Evolutionary conservation across 139 green algal genomes (phyloP).

Genomic region (Mesostigma viride): DNA sequence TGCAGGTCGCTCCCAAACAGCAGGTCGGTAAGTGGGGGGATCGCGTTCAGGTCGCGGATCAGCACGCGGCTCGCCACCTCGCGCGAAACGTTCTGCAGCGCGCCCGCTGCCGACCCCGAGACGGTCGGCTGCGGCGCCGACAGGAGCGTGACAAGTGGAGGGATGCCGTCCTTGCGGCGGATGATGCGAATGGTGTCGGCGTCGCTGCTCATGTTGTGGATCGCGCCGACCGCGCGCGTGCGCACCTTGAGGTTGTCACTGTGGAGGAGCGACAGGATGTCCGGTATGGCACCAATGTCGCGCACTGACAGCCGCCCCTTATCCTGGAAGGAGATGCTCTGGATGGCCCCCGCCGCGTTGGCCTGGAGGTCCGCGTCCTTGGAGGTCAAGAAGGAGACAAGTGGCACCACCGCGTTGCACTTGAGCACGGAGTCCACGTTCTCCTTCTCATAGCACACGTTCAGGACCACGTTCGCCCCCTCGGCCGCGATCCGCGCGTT

Average conservation of each 20-base stretch:
- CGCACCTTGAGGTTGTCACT: constrained; percentile 30
- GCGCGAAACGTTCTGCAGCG: constrained; percentile 58
- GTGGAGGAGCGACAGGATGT: constrained; percentile 14
- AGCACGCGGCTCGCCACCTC: constrained; percentile 48
- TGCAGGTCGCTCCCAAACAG: constrained; percentile 37
- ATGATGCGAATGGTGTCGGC: constrained; percentile 46
- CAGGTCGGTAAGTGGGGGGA: constrained; percentile 41
- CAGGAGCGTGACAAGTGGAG: constrained; percentile 45
- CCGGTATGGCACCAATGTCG: constrained; percentile 9
- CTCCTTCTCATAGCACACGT: constrained; percentile 57
- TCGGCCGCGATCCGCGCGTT: constrained; percentile 34
- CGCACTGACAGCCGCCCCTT: constrained; percentile 16
- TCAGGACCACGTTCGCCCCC: constrained; percentile 58
- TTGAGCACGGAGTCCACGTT: constrained; percentile 38
- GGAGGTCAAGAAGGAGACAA: constrained; percentile 18
- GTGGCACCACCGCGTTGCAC: constrained; percentile 29
- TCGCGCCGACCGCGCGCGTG: constrained; percentile 46
- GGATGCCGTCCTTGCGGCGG: constrained; percentile 42
- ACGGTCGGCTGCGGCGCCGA: constrained; percentile 9
- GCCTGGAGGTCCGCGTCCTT: constrained; percentile 35
- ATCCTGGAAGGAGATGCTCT: constrained; percentile 54
- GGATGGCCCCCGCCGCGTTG: constrained; percentile 58
- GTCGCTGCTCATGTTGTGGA: constrained; percentile 65
- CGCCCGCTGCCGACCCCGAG: constrained; percentile 45
- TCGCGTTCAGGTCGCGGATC: constrained; percentile 41